phyloP scores from a whole-genome alignment of 495 filamentous ascomycete species.

The Apiosordaria backusii region DNA sequence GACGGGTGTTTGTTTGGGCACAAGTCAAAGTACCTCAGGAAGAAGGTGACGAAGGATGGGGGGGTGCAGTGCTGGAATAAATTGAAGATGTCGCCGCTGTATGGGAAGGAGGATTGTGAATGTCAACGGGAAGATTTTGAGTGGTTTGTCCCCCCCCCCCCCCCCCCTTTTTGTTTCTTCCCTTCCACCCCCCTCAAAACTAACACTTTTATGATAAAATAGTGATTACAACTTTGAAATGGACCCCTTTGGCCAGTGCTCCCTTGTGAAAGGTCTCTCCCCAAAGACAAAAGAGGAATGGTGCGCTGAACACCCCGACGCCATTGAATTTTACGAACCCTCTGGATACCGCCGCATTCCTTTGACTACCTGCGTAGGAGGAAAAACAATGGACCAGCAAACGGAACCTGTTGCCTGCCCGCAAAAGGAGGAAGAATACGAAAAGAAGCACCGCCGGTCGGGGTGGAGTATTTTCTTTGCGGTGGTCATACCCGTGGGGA shows the following conservation, averaged over 20 bases:
- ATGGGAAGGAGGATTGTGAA: slow-evolving; percentile 67
- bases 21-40: slow-evolving; percentile 83
- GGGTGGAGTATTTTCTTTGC: slow-evolving; percentile 83
- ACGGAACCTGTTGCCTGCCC: slow-evolving; percentile 60
- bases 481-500: slow-evolving; percentile 65
- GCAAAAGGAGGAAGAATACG: slow-evolving; percentile 71
- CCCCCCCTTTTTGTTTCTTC: background rate
- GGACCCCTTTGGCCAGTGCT: slow-evolving; percentile 68
- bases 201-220: background rate
- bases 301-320: slow-evolving; percentile 64
- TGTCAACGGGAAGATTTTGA: slow-evolving; percentile 87
- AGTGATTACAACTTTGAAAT: slow-evolving; percentile 95
- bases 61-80: slow-evolving; percentile 67
- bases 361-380: slow-evolving; percentile 77
- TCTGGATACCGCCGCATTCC: slow-evolving; percentile 92
- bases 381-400: slow-evolving; percentile 63
- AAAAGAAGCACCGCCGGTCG: slow-evolving; percentile 61
- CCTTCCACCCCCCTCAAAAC: too few species aligned
- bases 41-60: slow-evolving; percentile 56
- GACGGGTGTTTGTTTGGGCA: slow-evolving; percentile 91
- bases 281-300: slow-evolving; percentile 60
- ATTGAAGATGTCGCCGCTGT: slow-evolving; percentile 60
- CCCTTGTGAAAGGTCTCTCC: slow-evolving; percentile 63
- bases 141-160: slow-evolving; percentile 60
- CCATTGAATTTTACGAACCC: slow-evolving; percentile 69